Evolutionary conservation across 495 filamentous ascomycete species (phyloP).

Genomic region (Hypoxylon fragiforme): DNA sequence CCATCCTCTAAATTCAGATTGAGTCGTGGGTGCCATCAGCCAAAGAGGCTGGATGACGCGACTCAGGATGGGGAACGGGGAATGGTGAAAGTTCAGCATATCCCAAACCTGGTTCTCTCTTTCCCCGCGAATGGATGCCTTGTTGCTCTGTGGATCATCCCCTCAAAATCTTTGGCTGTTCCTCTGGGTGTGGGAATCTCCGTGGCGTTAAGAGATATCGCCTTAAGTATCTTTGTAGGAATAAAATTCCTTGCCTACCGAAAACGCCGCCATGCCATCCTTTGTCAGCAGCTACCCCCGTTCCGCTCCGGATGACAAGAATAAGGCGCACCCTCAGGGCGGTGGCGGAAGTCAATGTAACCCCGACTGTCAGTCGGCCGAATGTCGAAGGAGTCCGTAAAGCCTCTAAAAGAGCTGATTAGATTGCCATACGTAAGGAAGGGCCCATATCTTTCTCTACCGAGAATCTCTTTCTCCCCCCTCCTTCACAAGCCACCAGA

Average conservation of each 20-base stretch:
- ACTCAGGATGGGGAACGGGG: background rate
- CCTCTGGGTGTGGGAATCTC: too few relatives aligned
- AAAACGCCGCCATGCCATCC: background rate
- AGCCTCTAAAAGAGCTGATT: too few relatives aligned
- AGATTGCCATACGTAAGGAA: too few relatives aligned
- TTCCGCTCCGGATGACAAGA: background rate
- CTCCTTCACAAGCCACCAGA: background rate
- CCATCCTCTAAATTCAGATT: background rate
- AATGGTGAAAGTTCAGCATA: conserved; percentile 7
- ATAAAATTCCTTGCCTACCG: too few relatives aligned
- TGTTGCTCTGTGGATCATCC: background rate
- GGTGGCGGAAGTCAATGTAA: conserved; percentile 1
- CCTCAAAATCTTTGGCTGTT: background rate
- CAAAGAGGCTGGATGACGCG: background rate
- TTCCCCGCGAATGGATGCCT: background rate
- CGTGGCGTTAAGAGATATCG: too few relatives aligned
- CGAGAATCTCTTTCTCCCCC: background rate
- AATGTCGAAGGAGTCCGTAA: too few relatives aligned
- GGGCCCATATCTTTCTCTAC: background rate
- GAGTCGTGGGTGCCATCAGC: background rate
- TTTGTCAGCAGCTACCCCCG: background rate
- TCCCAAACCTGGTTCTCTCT: conserved; percentile 8
- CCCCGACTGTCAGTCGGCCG: background rate
- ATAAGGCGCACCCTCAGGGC: conserved; percentile 8
- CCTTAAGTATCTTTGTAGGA: too few relatives aligned